Conservation (phyloP, 495 filamentous ascomycete species). For the Mycothermus thermophilus region DNA sequence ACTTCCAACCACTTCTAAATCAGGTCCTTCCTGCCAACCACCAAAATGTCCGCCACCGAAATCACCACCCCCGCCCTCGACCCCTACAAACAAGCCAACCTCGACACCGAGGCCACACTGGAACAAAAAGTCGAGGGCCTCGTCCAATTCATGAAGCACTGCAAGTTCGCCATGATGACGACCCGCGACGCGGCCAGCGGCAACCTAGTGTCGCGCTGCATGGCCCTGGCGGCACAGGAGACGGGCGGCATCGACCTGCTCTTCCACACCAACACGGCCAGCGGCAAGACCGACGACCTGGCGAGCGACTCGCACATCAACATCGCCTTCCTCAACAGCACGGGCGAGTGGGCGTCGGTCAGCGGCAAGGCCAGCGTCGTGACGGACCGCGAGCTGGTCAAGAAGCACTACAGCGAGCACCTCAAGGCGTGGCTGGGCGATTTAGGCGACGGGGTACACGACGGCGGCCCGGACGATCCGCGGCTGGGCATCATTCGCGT, state of each 20-base stretch:
- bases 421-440: constrained; percentile 88
- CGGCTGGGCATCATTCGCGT: constrained; percentile 61
- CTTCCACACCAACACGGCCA: constrained; percentile 90
- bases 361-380: constrained; percentile 55
- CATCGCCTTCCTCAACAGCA: constrained; percentile 67
- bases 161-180: constrained; percentile 72
- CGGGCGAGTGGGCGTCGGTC: constrained; percentile 64
- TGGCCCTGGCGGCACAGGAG: constrained; percentile 78
- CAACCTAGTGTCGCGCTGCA: constrained; percentile 64
- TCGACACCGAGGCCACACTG: constrained; percentile 44
- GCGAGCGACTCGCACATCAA: constrained; percentile 62
- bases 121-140: constrained; percentile 73
- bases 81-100: constrained; percentile 68
- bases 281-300: constrained; percentile 81
- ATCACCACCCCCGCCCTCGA: constrained; percentile 47
- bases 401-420: constrained; percentile 61
- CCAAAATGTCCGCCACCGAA: too few relatives aligned
- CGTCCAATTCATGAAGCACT: constrained; percentile 46
- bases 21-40: too few relatives aligned
- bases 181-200: constrained; percentile 44
- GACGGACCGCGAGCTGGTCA: constrained; percentile 50
- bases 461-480: constrained; percentile 70
- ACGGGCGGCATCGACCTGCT: constrained; percentile 68
- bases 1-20: too few relatives aligned
- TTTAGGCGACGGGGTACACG: constrained; percentile 74